phyloP scores from a whole-genome alignment of 208 protist species.

The Leishmania amazonensis region DNA sequence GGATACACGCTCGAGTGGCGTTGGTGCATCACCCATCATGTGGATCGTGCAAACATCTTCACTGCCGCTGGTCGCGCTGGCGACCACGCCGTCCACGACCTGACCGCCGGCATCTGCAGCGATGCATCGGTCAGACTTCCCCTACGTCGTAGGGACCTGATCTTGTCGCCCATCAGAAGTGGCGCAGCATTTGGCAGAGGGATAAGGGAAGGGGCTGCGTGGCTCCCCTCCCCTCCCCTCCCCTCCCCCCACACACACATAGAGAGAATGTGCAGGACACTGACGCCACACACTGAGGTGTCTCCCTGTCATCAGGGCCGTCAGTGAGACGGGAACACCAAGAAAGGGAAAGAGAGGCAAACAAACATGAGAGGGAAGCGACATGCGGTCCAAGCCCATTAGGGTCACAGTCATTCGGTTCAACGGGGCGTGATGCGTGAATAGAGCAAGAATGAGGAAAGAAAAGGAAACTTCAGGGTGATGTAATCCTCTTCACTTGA shows the following conservation, averaged over 20 bases:
- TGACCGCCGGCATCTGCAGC: neutral
- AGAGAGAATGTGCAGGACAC: neutral
- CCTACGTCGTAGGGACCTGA: neutral
- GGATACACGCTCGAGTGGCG: neutral
- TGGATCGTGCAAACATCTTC: neutral
- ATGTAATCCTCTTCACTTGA: neutral
- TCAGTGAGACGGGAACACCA: neutral
- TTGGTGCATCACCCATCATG: neutral
- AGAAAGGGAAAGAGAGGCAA: neutral
- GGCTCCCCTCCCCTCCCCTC: too few species aligned
- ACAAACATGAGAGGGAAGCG: neutral
- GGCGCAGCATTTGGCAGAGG: neutral
- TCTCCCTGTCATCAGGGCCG: neutral
- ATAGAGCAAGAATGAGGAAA: neutral
- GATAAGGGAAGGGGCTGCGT: too few species aligned
- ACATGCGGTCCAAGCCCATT: neutral
- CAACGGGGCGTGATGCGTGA: neutral
- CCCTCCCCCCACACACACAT: neutral
- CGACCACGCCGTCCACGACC: neutral
- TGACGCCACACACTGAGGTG: neutral
- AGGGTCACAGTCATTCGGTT: neutral
- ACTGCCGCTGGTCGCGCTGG: neutral
- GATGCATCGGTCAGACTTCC: neutral
- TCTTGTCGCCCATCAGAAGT: neutral
- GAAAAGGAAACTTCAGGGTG: neutral